Evolutionary conservation across 1,284 basidiomycete species (phyloP).

Genomic region (Rhodotorula sp.): DNA sequence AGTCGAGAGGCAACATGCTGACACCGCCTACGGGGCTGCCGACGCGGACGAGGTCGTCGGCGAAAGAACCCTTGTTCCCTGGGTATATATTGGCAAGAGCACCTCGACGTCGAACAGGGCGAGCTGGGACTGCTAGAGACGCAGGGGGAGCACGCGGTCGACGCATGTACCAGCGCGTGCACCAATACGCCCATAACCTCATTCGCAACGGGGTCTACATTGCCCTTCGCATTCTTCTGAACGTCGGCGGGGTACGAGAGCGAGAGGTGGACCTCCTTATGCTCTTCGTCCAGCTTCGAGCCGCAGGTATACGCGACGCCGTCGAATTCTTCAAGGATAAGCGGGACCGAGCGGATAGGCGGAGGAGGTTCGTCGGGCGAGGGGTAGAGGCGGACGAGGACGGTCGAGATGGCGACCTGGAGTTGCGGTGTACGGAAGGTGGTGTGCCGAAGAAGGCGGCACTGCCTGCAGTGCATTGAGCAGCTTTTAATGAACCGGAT

Average conservation of each 20-base stretch:
- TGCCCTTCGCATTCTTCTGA: not conserved
- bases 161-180: constrained; percentile 40
- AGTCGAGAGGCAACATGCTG: too few species aligned
- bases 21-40: too few species aligned
- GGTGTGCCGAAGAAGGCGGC: too few species aligned
- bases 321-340: constrained; percentile 26
- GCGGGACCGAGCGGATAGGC: constrained; percentile 10
- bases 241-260: constrained; percentile 21
- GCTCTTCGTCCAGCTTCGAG: constrained; percentile 24
- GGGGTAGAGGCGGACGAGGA: constrained; percentile 4
- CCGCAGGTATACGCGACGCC: constrained; percentile 39
- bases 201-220: not conserved
- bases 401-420: not conserved
- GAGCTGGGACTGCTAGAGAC: too few species aligned
- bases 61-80: too few species aligned
- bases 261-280: constrained; percentile 41
- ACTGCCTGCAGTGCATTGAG: too few species aligned
- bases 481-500: too few species aligned
- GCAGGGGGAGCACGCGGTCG: too few species aligned
- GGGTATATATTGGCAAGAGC: too few species aligned
- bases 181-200: constrained; percentile 35
- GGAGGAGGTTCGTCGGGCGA: not conserved
- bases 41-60: too few species aligned
- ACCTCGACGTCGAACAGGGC: too few species aligned
- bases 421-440: too few species aligned